These are phyloP conservation scores for Mollisiaceae sp. DNA, from an alignment of 2,329 filamentous ascomycete genomes.

Conservation along the genomic window DNA sequence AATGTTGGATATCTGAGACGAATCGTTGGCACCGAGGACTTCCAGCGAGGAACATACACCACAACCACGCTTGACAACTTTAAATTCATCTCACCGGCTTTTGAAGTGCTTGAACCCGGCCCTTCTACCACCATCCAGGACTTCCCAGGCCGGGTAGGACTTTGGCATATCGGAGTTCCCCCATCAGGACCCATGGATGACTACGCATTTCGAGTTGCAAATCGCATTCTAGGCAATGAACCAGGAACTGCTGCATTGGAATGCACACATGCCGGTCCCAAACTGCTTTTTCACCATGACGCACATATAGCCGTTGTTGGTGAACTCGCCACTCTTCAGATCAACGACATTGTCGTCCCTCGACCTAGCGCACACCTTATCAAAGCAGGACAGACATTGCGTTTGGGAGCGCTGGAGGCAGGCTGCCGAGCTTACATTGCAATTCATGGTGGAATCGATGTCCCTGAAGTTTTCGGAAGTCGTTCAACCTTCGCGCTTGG, in stretches of 20 bases:
- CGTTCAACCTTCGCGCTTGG: no score
- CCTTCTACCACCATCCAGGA: constrained; percentile 18
- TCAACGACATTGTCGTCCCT: not conserved
- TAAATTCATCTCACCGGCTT: constrained; percentile 9
- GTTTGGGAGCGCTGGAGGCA: no score
- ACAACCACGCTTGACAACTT: constrained; percentile 1
- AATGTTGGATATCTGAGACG: not conserved
- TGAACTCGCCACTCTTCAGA: not conserved
- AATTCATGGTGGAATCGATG: no score
- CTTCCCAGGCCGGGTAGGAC: constrained; percentile 13
- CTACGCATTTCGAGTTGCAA: constrained; percentile 19
- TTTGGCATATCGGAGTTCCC: constrained; percentile 17
- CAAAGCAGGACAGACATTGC: no score
- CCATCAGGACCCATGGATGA: constrained; percentile 20
- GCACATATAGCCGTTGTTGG: not conserved
- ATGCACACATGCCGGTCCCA: constrained; percentile 14
- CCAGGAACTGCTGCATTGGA: constrained; percentile 3
- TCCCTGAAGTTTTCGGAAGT: no score
- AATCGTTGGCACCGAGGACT: not conserved
- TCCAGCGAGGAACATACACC: not conserved
- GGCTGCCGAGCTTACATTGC: no score
- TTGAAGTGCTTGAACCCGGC: constrained; percentile 17
- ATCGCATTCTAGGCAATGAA: constrained; percentile 13
- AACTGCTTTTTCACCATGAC: constrained; percentile 7
- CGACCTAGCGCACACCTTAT: not conserved